phyloP scores from a whole-genome alignment of 345 rosid species.

The Murraya paniculata region DNA sequence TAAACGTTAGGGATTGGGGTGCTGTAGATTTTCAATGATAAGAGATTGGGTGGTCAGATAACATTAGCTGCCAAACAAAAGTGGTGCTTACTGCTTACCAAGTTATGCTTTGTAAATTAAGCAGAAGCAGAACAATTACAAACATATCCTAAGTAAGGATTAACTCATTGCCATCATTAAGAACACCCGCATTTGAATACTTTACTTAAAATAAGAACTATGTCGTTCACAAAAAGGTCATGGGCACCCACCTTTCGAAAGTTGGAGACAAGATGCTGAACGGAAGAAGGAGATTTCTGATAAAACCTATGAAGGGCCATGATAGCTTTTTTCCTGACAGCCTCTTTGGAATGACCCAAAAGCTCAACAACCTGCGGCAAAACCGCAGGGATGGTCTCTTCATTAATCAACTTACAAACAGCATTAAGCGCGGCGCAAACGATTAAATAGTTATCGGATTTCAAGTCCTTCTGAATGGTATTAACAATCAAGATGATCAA shows the following conservation, averaged over 20 bases:
- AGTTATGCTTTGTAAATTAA: too few species aligned
- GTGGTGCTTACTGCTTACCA: background rate
- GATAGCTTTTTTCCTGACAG: conserved; percentile 95
- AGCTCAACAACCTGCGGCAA: conserved; percentile 88
- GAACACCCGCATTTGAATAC: background rate
- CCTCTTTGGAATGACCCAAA: conserved; percentile 77
- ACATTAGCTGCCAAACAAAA: background rate
- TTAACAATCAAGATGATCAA: conserved; percentile 89
- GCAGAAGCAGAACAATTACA: too few species aligned
- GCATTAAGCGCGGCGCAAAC: conserved; percentile 92
- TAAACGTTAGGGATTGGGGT: background rate
- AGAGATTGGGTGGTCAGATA: background rate
- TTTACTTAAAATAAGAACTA: background rate
- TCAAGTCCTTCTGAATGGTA: conserved; percentile 96
- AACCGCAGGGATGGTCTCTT: conserved; percentile 98
- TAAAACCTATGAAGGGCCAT: conserved; percentile 95
- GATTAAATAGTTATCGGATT: conserved; percentile 78
- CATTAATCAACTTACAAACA: conserved; percentile 86
- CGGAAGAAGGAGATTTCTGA: conserved; percentile 88
- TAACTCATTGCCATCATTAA: background rate
- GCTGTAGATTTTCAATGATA: too few species aligned
- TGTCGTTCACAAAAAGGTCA: background rate
- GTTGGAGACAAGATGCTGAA: conserved; percentile 79
- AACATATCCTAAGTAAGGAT: background rate
- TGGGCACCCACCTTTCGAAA: conserved; percentile 64